Evolutionary conservation across 2,329 filamentous ascomycete genomes (phyloP).

Genomic region (Dothideomycetidae sp.): DNA sequence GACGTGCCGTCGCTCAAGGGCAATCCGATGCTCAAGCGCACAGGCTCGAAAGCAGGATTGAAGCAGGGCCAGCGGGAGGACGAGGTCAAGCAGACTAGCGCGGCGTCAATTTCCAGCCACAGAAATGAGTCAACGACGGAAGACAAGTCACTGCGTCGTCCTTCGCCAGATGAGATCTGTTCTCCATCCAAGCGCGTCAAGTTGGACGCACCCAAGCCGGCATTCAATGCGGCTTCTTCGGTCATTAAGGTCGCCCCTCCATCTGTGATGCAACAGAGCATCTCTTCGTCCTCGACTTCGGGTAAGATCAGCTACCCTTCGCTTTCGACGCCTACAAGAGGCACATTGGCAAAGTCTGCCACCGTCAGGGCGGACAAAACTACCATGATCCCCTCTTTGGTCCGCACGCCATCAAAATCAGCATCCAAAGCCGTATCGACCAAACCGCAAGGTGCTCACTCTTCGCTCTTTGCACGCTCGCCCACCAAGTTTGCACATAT

Average conservation of each 20-base stretch:
- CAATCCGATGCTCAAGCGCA: slow-evolving; percentile 36
- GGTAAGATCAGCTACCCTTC: slow-evolving; percentile 34
- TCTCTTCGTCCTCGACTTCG: background rate
- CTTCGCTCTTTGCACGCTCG: slow-evolving; percentile 18
- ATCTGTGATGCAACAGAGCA: slow-evolving; percentile 6
- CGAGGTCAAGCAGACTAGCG: background rate
- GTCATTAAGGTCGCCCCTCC: slow-evolving; percentile 7
- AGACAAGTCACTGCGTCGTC: slow-evolving; percentile 10
- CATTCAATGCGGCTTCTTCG: background rate
- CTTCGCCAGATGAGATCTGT: slow-evolving; percentile 19
- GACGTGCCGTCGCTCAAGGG: slow-evolving; percentile 1
- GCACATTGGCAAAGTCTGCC: slow-evolving; percentile 50
- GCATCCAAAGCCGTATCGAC: slow-evolving; percentile 5
- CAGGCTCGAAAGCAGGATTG: slow-evolving; percentile 40
- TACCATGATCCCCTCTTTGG: slow-evolving; percentile 17
- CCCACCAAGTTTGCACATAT: slow-evolving; percentile 12
- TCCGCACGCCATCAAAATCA: slow-evolving; percentile 16
- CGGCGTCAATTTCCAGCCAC: slow-evolving; percentile 17
- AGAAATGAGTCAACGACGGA: slow-evolving; percentile 29
- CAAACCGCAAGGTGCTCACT: slow-evolving; percentile 13
- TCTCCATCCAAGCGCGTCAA: slow-evolving; percentile 56
- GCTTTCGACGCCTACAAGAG: slow-evolving; percentile 61
- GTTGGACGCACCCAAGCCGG: slow-evolving; percentile 10
- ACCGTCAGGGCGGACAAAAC: slow-evolving; percentile 36
- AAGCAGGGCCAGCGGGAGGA: slow-evolving; percentile 6